Conservation (phyloP, 2,329 filamentous ascomycete genomes). For the Cladophialophora chaetospira region DNA sequence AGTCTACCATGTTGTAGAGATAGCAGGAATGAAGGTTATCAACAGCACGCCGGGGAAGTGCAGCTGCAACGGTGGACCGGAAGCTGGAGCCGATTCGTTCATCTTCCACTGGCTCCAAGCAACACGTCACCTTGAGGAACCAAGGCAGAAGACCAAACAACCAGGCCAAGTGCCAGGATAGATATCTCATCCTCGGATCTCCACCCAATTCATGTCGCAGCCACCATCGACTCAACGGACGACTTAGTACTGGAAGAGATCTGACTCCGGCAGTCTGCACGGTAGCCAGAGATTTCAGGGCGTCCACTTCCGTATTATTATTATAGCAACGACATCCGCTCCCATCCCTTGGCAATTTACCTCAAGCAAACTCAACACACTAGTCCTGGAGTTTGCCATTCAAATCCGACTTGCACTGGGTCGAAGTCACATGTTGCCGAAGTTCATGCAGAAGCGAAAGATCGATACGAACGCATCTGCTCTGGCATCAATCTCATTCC, state of each 20-base stretch:
- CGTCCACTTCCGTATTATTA: background rate
- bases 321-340: background rate
- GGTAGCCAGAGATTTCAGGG: background rate
- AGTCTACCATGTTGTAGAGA: no score
- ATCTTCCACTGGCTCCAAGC: background rate
- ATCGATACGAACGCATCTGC: no score
- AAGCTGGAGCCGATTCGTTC: background rate
- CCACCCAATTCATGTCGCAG: constrained; percentile 7
- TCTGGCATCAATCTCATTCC: background rate
- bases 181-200: constrained; percentile 8
- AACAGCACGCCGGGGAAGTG: no score
- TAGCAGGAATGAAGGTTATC: no score
- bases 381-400: no score
- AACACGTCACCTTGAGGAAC: background rate
- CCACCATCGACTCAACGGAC: constrained; percentile 1
- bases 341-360: background rate
- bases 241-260: background rate
- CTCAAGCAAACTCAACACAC: background rate
- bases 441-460: constrained; percentile 10
- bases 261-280: constrained; percentile 6
- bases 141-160: background rate
- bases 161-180: background rate
- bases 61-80: background rate
- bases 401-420: no score
- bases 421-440: background rate